A percentile compares a stretch with the other conserved stretches of the same genome.
Conservation (phyloP, 2,329 filamentous ascomycete species). For the Calonectria hawksworthii region DNA sequence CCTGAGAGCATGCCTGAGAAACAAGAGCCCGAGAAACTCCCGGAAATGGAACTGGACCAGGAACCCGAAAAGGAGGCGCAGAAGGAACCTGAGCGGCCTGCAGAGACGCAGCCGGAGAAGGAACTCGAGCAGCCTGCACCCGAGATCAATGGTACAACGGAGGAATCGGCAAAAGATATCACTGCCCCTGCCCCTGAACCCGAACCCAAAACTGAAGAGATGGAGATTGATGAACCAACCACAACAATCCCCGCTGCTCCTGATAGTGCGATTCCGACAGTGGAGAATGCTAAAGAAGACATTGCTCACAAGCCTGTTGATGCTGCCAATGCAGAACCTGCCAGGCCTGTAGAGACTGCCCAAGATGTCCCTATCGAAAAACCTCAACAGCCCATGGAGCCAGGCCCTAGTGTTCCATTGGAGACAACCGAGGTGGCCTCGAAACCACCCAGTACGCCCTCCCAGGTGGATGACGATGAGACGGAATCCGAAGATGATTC, state of each 20-base stretch:
- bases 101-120: background rate
- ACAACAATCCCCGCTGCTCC: constrained; percentile 21
- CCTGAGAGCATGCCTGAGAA: background rate
- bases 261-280: constrained; percentile 17
- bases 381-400: background rate
- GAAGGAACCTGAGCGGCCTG: background rate
- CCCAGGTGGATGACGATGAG: constrained; percentile 65
- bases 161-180: background rate
- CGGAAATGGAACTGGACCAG: background rate
- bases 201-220: constrained; percentile 57
- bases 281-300: constrained; percentile 17
- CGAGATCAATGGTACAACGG: background rate
- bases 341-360: constrained; percentile 16
- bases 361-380: constrained; percentile 10
- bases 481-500: constrained; percentile 69
- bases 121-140: background rate
- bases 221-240: constrained; percentile 53
- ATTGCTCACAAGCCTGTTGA: background rate
- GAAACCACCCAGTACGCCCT: constrained; percentile 62
- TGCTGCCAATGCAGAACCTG: constrained; percentile 9
- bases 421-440: constrained; percentile 49
- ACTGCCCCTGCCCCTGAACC: constrained; percentile 32
- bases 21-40: background rate
- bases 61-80: background rate
- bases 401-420: constrained; percentile 33